Percentiles rank a stretch among this genome's conserved stretches.
Conservation (phyloP, 1,284 basidiomycete genomes). For the Boletus calvinii region DNA sequence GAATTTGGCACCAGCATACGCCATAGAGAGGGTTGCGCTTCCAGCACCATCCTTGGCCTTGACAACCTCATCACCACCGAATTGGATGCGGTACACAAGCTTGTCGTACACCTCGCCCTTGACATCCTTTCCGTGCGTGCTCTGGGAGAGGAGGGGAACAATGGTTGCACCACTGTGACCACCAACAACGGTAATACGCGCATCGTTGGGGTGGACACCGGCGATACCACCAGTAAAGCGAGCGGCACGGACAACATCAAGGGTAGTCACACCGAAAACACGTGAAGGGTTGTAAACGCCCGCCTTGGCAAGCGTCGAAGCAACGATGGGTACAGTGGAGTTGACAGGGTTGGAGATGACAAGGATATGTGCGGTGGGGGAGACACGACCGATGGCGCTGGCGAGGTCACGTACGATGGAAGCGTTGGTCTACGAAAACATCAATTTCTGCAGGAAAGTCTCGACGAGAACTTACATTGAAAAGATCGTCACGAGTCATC, state of each 20-base stretch:
- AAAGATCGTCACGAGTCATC: conserved; percentile 99
- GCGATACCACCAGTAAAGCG: conserved; percentile 85
- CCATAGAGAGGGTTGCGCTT: conserved; percentile 90
- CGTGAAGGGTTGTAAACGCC: conserved; percentile 87
- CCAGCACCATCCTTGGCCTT: conserved; percentile 89
- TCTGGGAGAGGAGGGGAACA: conserved; percentile 91
- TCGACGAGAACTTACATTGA: conserved; percentile 71
- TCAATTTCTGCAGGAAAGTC: background rate
- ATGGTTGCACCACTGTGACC: conserved; percentile 98
- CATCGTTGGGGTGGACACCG: conserved; percentile 65
- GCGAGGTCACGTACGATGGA: conserved; percentile 97
- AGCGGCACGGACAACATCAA: conserved; percentile 94
- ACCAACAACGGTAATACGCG: conserved; percentile 86
- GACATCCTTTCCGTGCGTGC: conserved; percentile 54
- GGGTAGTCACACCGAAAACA: conserved; percentile 90
- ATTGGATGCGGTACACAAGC: conserved; percentile 87
- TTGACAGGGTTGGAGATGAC: conserved; percentile 98
- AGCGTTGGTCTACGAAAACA: conserved; percentile 74
- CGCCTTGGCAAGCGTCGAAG: conserved; percentile 88
- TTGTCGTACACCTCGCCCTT: conserved; percentile 64
- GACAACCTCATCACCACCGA: conserved; percentile 91
- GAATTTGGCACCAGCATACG: conserved; percentile 92
- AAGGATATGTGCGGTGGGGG: conserved; percentile 89
- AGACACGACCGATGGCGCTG: conserved; percentile 79
- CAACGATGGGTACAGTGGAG: conserved; percentile 97